Conservation (phyloP, 352 stramenopile species). For the Phytophthora chlamydospora region DNA sequence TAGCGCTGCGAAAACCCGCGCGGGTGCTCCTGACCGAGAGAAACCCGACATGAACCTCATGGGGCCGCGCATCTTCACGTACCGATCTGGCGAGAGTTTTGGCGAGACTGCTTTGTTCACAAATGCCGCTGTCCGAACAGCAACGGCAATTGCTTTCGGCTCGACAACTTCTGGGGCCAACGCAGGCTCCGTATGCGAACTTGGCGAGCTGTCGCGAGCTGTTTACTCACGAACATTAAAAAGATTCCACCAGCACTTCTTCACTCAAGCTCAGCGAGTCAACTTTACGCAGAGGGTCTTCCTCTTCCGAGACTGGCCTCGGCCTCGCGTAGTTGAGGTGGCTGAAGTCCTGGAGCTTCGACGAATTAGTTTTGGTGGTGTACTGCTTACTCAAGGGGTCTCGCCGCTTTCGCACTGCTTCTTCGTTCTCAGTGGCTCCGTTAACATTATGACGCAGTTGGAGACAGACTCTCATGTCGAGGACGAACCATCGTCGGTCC, state of each 20-base stretch:
- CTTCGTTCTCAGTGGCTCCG: slow-evolving; percentile 46
- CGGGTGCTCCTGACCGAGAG: slow-evolving; percentile 8
- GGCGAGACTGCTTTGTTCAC: slow-evolving; percentile 66
- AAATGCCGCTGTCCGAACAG: slow-evolving; percentile 52
- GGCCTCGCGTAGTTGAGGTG: slow-evolving; percentile 40
- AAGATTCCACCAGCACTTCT: slow-evolving; percentile 54
- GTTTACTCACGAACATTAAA: slow-evolving; percentile 58
- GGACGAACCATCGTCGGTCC: background rate
- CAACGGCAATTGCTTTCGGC: slow-evolving; percentile 53
- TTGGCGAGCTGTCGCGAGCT: slow-evolving; percentile 51
- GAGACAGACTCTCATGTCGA: slow-evolving; percentile 7
- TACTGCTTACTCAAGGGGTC: slow-evolving; percentile 36
- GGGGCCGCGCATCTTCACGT: slow-evolving; percentile 55
- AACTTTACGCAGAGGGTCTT: slow-evolving; percentile 58
- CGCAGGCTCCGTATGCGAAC: slow-evolving; percentile 39
- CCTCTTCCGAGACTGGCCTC: slow-evolving; percentile 56
- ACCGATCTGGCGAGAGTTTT: slow-evolving; percentile 54
- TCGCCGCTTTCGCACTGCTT: slow-evolving; percentile 33
- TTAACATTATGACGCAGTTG: slow-evolving; percentile 43
- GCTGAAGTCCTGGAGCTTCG: slow-evolving; percentile 52
- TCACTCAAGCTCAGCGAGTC: slow-evolving; percentile 52
- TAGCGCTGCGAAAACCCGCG: slow-evolving; percentile 3
- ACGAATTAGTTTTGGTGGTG: slow-evolving; percentile 49
- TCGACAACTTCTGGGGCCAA: slow-evolving; percentile 5
- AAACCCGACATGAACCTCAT: slow-evolving; percentile 32